phyloP scores from a whole-genome alignment of 139 green algal genomes.

The Auxenochlorella pyrenoidosa region DNA sequence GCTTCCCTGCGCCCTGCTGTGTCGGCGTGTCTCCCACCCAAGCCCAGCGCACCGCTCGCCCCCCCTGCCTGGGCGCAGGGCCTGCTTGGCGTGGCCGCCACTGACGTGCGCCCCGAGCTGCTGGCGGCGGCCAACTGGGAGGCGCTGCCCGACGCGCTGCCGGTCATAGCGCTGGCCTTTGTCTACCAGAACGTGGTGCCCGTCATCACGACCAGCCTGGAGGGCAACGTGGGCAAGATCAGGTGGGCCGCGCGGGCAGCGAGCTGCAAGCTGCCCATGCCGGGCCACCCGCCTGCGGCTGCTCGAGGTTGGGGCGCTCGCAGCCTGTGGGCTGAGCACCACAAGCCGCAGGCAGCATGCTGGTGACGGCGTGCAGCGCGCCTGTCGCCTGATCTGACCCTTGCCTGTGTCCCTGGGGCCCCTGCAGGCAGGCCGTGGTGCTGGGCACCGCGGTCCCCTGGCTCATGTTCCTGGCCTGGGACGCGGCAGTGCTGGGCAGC shows the following conservation, averaged over 20 bases:
- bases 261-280: too few species aligned
- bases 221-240: conserved; percentile 69
- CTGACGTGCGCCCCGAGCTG: conserved; percentile 45
- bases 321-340: too few species aligned
- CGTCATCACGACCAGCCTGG: conserved; percentile 40
- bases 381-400: not conserved
- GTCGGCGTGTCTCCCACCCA: not conserved
- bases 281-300: too few species aligned
- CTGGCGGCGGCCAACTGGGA: conserved; percentile 61
- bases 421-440: conserved; percentile 52
- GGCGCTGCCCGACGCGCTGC: conserved; percentile 69
- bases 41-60: not conserved
- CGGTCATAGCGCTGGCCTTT: conserved; percentile 77
- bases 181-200: conserved; percentile 86
- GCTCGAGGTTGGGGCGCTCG: too few species aligned
- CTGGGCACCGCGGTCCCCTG: conserved; percentile 67
- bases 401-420: not conserved
- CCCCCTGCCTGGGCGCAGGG: not conserved
- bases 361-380: not conserved
- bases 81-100: conserved; percentile 52
- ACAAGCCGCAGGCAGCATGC: too few species aligned
- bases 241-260: not conserved
- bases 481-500: conserved; percentile 79
- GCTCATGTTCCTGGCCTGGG: conserved; percentile 87
- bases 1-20: not conserved